Percentiles rank a stretch among this genome's conserved stretches.
Evolutionary conservation across 2,329 filamentous ascomycete species (phyloP).

Genomic region (Alternaria sp.): DNA sequence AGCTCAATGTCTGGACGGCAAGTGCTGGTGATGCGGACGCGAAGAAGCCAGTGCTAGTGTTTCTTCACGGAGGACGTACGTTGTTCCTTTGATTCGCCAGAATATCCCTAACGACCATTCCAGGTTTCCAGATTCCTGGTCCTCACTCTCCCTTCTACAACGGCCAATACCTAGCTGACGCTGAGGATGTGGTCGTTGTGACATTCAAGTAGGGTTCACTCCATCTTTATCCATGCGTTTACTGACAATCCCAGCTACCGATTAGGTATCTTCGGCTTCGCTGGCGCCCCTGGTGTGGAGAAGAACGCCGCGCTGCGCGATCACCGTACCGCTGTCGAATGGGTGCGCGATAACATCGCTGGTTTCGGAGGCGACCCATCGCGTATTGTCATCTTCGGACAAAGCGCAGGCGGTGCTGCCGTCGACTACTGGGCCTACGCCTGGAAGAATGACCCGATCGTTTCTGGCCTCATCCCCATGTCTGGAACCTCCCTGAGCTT

Average conservation of each 20-base stretch:
- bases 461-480: constrained; percentile 57
- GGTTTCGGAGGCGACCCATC: constrained; percentile 53
- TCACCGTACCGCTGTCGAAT: constrained; percentile 46
- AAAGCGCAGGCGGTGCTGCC: constrained; percentile 51
- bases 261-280: constrained; percentile 52
- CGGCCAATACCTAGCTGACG: constrained; percentile 38
- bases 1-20: constrained; percentile 44
- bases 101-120: constrained; percentile 3
- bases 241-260: constrained; percentile 40
- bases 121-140: constrained; percentile 37
- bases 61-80: constrained; percentile 42
- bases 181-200: constrained; percentile 44
- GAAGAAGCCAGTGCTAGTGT: constrained; percentile 42
- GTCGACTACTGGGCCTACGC: constrained; percentile 62
- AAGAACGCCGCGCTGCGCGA: constrained; percentile 50
- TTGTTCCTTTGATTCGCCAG: neutral
- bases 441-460: constrained; percentile 59
- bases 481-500: constrained; percentile 57
- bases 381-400: constrained; percentile 52
- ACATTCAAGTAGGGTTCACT: constrained; percentile 31
- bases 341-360: constrained; percentile 53
- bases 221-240: neutral
- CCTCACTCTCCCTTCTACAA: constrained; percentile 40
- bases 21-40: constrained; percentile 18
- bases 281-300: constrained; percentile 45